Conservation (phyloP, 371 early-diverging fungal species). For the Ecytonucleospora hepatopenaei region DNA sequence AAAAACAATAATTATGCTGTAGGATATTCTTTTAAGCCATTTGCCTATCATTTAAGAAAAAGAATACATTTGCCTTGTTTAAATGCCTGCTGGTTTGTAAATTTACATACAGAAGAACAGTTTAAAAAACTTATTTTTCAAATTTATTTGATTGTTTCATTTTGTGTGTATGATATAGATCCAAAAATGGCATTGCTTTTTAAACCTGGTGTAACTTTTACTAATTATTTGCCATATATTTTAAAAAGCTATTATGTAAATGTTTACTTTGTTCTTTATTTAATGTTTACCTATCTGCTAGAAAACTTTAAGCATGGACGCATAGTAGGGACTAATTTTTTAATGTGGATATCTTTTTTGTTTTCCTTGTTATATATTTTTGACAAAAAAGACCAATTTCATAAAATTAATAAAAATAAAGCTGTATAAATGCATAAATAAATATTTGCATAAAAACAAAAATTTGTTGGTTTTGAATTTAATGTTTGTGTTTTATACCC, state of each 20-base stretch:
- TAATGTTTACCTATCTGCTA: background rate
- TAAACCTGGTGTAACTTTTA: background rate
- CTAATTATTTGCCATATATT: slow-evolving; percentile 7
- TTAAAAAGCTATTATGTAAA: background rate
- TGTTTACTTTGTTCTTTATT: background rate
- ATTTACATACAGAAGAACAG: background rate
- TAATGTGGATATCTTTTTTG: background rate
- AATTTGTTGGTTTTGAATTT: background rate
- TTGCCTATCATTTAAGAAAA: background rate
- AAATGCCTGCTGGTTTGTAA: background rate
- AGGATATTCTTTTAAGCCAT: background rate
- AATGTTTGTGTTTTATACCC: slow-evolving; percentile 9
- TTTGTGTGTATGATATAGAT: background rate
- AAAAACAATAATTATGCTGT: background rate
- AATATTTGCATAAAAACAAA: background rate
- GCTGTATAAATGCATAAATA: background rate
- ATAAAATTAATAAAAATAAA: too few species aligned
- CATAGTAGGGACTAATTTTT: slow-evolving; percentile 7
- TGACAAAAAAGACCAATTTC: slow-evolving; percentile 4
- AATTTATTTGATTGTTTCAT: background rate
- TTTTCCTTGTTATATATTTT: slow-evolving; percentile 11
- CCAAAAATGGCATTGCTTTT: background rate
- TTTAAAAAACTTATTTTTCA: background rate
- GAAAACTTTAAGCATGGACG: background rate
- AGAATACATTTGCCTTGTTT: background rate